Conservation (phyloP, 2,329 filamentous ascomycete genomes). For the Colletotrichum agaves region DNA sequence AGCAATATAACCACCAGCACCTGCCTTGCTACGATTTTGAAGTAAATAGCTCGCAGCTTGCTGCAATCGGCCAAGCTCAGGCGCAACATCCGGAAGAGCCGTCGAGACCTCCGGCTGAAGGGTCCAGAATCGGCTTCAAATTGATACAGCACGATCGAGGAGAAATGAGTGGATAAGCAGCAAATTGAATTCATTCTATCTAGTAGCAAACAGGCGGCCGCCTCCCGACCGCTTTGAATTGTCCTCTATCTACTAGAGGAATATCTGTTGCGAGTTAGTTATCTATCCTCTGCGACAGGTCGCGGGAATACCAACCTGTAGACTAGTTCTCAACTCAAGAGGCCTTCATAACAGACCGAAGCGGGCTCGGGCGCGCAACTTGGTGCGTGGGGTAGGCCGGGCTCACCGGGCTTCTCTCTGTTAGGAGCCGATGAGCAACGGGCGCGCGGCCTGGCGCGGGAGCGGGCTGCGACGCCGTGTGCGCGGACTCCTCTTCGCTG, state of each 20-base stretch:
- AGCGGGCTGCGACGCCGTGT: conserved; percentile 45
- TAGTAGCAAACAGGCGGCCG: conserved; percentile 34
- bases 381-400: conserved; percentile 56
- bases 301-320: conserved; percentile 28
- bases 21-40: too few relatives aligned
- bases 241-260: conserved; percentile 32
- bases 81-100: too few relatives aligned
- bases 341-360: conserved; percentile 74
- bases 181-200: conserved; percentile 37
- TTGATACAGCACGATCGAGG: background rate
- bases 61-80: too few relatives aligned
- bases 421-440: conserved; percentile 58
- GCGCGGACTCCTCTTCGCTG: conserved; percentile 44
- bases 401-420: conserved; percentile 57
- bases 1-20: too few relatives aligned
- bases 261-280: conserved; percentile 9
- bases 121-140: too few relatives aligned
- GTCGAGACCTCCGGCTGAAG: too few relatives aligned
- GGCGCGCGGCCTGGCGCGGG: conserved; percentile 53
- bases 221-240: conserved; percentile 34
- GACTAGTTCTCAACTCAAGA: conserved; percentile 57
- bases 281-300: too few relatives aligned
- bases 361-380: conserved; percentile 72
- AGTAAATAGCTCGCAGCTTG: too few relatives aligned
- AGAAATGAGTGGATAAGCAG: conserved; percentile 30